Evolutionary conservation across 495 filamentous ascomycete species (phyloP).

Genomic region (Trypethelium eluteriae): DNA sequence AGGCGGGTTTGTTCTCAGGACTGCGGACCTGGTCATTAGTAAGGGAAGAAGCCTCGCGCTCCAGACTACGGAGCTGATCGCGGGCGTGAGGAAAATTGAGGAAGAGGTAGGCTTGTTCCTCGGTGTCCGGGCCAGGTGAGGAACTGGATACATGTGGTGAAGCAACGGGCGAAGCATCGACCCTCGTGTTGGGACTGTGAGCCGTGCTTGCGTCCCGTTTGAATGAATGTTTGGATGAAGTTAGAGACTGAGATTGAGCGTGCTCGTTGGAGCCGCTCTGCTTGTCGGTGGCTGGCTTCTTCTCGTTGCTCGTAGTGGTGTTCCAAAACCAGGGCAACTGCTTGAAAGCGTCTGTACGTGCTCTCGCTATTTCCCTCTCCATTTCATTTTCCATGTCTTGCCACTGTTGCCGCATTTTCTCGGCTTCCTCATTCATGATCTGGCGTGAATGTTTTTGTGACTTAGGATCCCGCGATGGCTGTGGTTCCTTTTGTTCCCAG

Average conservation of each 20-base stretch:
- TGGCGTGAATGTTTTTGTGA: not conserved
- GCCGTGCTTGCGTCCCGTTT: not conserved
- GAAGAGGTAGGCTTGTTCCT: slow-evolving; percentile 8
- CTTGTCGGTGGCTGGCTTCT: not conserved
- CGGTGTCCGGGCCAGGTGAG: not conserved
- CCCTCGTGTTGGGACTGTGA: not conserved
- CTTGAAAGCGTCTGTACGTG: not conserved
- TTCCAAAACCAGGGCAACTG: slow-evolving; percentile 5
- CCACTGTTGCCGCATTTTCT: not conserved
- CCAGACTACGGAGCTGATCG: not conserved
- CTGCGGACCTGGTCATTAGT: not conserved
- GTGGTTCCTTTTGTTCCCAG: not conserved
- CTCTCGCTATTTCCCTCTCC: slow-evolving; percentile 3
- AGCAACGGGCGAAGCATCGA: not conserved
- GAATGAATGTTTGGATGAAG: not conserved
- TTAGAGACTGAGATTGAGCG: not conserved
- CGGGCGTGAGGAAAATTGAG: slow-evolving; percentile 9
- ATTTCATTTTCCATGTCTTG: not conserved
- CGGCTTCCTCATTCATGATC: not conserved
- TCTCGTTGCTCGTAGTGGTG: not conserved
- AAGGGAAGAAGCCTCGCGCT: not conserved
- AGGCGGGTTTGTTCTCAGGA: not conserved
- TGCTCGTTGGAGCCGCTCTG: not conserved
- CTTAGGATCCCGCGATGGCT: not conserved
- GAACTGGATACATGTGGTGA: no score